Conservation (phyloP, 2,329 filamentous ascomycete species). For the Conoideocrella luteorostrata region DNA sequence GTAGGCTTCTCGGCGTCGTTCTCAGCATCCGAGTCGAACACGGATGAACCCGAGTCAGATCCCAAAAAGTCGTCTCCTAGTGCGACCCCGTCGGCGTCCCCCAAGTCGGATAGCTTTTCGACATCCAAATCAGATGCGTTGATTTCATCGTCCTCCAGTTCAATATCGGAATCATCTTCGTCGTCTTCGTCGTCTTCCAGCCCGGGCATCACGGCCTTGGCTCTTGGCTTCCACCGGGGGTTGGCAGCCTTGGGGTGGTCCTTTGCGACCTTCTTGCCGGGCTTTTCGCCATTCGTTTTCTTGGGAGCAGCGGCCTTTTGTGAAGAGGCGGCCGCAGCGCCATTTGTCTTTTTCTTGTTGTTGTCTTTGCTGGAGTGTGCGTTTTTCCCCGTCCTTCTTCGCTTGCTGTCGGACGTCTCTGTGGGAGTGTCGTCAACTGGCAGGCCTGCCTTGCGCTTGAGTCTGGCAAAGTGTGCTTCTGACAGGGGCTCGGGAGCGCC, state of each 20-base stretch:
- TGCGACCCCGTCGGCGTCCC: conserved; percentile 29
- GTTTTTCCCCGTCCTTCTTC: conserved; percentile 15
- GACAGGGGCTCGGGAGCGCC: conserved; percentile 77
- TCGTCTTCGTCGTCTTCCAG: conserved; percentile 31
- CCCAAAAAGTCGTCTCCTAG: conserved; percentile 55
- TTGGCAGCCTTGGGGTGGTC: too few species aligned
- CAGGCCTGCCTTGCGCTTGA: conserved; percentile 78
- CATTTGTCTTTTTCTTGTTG: conserved; percentile 10
- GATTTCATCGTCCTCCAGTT: conserved; percentile 33
- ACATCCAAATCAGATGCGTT: conserved; percentile 42
- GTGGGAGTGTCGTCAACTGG: conserved; percentile 50
- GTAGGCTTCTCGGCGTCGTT: conserved; percentile 50
- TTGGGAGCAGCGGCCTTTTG: conserved; percentile 13
- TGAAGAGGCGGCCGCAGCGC: neutral
- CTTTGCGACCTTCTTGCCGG: too few species aligned
- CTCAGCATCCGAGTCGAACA: conserved; percentile 66
- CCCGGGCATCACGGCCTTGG: conserved; percentile 28
- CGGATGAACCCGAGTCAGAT: conserved; percentile 49
- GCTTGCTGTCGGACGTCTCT: conserved; percentile 33
- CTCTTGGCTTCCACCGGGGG: conserved; percentile 26
- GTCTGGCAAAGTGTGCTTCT: conserved; percentile 67
- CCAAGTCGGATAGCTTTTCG: conserved; percentile 32
- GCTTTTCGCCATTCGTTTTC: conserved; percentile 27
- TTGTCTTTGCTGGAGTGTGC: conserved; percentile 17
- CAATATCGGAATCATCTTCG: conserved; percentile 28